These are phyloP conservation scores for Mycena indigotica DNA, from an alignment of 768 basidiomycete species.

Conservation along the genomic window DNA sequence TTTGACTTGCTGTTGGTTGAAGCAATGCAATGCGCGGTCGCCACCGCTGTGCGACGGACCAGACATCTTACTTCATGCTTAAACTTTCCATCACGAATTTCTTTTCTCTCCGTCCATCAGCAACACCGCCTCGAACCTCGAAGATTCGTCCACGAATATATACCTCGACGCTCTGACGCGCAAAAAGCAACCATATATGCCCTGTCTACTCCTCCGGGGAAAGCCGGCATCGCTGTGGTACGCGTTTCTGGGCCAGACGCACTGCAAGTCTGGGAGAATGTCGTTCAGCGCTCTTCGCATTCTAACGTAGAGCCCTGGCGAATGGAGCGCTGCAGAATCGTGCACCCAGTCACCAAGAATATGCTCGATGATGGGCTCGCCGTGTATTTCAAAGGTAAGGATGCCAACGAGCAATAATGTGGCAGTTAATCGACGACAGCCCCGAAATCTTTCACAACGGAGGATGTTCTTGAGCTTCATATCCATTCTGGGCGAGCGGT, in stretches of 20 bases:
- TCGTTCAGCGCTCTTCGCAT: conserved; percentile 46
- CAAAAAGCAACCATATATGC: conserved; percentile 84
- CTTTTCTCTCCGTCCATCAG: conserved; percentile 10
- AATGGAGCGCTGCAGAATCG: conserved; percentile 68
- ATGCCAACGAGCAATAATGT: background rate
- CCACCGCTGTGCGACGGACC: background rate
- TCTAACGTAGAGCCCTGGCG: conserved; percentile 58
- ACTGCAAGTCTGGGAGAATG: conserved; percentile 56
- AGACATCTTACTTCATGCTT: background rate
- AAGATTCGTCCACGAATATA: conserved; percentile 2
- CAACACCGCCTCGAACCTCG: conserved; percentile 23
- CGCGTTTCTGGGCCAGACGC: conserved; percentile 82
- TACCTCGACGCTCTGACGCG: conserved; percentile 41
- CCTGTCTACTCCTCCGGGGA: conserved; percentile 84
- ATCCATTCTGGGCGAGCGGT: conserved; percentile 86
- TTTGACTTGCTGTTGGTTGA: background rate
- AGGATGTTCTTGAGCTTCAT: conserved; percentile 83
- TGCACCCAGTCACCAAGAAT: conserved; percentile 62
- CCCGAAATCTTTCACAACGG: conserved; percentile 80
- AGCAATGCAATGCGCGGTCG: background rate
- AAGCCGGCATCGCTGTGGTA: conserved; percentile 80
- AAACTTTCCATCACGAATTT: conserved; percentile 24
- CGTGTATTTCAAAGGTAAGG: conserved; percentile 77
- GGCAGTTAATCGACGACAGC: conserved; percentile 40
- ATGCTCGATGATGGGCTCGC: conserved; percentile 79